These are phyloP conservation scores for Closterium sp. DNA, from an alignment of 139 green algal species.

Conservation along the genomic window DNA sequence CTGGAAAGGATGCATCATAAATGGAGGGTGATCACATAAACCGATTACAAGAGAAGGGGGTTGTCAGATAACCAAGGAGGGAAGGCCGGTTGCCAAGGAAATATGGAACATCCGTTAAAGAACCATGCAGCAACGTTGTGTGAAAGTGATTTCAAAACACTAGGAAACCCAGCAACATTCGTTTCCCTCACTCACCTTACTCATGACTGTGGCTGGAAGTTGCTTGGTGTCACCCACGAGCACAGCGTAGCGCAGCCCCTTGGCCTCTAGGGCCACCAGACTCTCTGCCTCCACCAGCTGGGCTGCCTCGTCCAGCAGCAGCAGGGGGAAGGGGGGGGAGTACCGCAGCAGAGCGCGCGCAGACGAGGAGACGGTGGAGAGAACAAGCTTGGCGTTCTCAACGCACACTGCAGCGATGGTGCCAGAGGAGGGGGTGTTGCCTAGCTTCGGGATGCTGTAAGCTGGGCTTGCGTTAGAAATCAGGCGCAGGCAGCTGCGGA, in stretches of 20 bases:
- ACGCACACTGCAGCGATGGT: background rate
- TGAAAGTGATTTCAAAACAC: no score
- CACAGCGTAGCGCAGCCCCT: slow-evolving; percentile 58
- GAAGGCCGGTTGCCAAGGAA: no score
- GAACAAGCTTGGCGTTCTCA: background rate
- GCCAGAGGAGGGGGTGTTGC: background rate
- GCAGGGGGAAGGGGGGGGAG: slow-evolving; percentile 52
- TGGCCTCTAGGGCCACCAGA: slow-evolving; percentile 71
- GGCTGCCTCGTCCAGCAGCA: slow-evolving; percentile 93
- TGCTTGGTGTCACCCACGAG: slow-evolving; percentile 56
- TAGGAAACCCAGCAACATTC: no score
- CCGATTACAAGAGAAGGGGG: no score
- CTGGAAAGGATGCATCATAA: background rate
- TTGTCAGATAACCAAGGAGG: no score
- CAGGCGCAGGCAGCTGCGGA: background rate
- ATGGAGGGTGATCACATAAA: background rate
- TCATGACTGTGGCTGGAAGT: slow-evolving; percentile 63
- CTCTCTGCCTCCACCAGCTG: slow-evolving; percentile 80
- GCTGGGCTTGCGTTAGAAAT: background rate
- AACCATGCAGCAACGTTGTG: no score
- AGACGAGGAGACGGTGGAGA: slow-evolving; percentile 32
- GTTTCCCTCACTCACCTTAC: background rate
- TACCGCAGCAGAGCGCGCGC: background rate
- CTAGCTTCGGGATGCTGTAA: background rate
- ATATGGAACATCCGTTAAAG: no score